Evolutionary conservation across 331 rosid genomes (phyloP), one percentile per base, ranked within the genome.

Genomic region (Acacia concinna): DNA sequence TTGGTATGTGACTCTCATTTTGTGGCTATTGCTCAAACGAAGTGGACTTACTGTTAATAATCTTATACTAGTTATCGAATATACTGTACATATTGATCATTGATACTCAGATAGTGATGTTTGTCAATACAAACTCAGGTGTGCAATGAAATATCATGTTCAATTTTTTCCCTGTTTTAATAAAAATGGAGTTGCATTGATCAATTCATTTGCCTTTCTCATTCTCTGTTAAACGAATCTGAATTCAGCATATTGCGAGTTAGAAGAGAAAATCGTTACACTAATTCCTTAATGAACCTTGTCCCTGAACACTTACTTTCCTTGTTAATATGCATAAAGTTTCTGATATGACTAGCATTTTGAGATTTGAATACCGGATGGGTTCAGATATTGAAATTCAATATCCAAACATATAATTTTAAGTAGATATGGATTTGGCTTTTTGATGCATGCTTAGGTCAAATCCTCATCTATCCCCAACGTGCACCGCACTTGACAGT

Each of bases 51-150:
- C 44, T 67, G 82, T 57, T 52, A 64, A 83, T 79, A 76, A 43
- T 60, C 21, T 59, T 68, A 37, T 67, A 20, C 74, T 30, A 68
- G 46, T 23, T 38, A 13, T 35, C 74, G 67, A 49, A 43, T 56
- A 38, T 73, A 21, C 28, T 85, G 86, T 83, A 78, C 80, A 79
- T 88, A 83, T 74, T 27, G 40, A 70, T 44, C 84, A 71, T 74
- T 27, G 38, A 44, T 15, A 70, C 37, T 21, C 7, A 23, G 43
- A 59, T 79, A 49, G 27, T 44, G 81, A 44, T 78, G 65, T 71
- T 64, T 65, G 25, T 62, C 78, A 20, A 73, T 68, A 67, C 68
- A 27, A 40, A 46, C 20, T 59, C 20, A 25, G 63, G 23, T 59
- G 37, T 76, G 78, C 49, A 80, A 77, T 69, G 75, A 82, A 77